Conservation (phyloP, 1,139 yeast species). For the Lodderomyces margitis region DNA sequence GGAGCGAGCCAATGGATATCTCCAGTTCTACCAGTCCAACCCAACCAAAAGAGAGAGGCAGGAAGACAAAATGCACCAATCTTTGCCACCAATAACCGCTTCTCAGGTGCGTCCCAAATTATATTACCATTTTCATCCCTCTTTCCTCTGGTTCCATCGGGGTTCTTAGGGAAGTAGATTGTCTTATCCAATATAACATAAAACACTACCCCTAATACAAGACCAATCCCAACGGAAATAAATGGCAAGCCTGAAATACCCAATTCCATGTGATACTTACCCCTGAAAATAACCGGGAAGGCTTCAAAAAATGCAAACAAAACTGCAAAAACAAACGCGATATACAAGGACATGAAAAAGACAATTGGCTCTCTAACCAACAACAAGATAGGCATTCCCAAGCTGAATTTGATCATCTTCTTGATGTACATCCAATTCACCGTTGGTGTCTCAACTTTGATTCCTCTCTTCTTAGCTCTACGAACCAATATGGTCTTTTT, state of each 20-base stretch:
- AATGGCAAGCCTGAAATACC: constrained; percentile 70
- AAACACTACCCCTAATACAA: constrained; percentile 50
- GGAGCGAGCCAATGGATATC: constrained; percentile 78
- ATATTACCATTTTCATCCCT: constrained; percentile 56
- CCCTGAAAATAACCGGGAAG: constrained; percentile 68
- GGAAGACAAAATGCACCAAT: constrained; percentile 66
- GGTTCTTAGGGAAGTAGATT: constrained; percentile 53
- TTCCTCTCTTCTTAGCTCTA: constrained; percentile 60
- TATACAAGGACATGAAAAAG: constrained; percentile 59
- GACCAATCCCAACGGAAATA: constrained; percentile 67
- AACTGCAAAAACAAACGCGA: constrained; percentile 72
- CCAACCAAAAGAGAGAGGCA: constrained; percentile 74
- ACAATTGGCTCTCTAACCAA: constrained; percentile 69
- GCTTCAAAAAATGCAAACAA: constrained; percentile 78
- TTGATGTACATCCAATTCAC: constrained; percentile 20
- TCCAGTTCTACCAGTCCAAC: constrained; percentile 61
- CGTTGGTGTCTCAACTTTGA: constrained; percentile 39
- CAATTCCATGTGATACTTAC: constrained; percentile 53
- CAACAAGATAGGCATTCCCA: constrained; percentile 65
- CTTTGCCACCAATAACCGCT: constrained; percentile 44
- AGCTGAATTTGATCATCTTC: constrained; percentile 40
- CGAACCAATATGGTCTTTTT: constrained; percentile 55
- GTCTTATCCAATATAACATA: constrained; percentile 50
- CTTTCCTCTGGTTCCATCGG: constrained; percentile 61
- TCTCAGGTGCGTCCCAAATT: constrained; percentile 40